Evolutionary conservation across 169 alveolate genomes (phyloP).

Genomic region (Plasmodium knowlesi): DNA sequence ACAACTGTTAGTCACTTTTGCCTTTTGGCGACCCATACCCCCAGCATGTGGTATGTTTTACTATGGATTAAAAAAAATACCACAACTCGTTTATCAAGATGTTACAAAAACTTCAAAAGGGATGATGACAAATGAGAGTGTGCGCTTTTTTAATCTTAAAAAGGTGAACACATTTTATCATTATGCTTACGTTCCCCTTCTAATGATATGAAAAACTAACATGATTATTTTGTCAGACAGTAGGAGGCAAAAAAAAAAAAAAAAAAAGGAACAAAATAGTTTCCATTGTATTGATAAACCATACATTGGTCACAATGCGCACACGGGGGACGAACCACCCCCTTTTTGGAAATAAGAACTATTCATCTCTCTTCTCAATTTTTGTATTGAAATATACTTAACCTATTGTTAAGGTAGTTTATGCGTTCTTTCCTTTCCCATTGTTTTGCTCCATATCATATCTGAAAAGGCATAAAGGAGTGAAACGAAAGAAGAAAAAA

Average conservation of each 20-base stretch:
- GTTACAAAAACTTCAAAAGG: not conserved
- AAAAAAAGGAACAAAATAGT: not conserved
- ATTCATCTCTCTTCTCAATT: not conserved
- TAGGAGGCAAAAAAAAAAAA: not conserved
- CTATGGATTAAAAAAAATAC: not conserved
- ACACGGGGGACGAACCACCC: not conserved
- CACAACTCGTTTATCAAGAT: not conserved
- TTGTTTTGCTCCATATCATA: not conserved
- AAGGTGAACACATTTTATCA: not conserved
- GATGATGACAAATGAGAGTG: not conserved
- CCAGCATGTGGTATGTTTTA: not conserved
- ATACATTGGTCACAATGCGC: not conserved
- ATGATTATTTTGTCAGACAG: not conserved
- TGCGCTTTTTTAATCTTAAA: not conserved
- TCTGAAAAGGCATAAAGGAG: not conserved
- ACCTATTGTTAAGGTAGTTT: not conserved
- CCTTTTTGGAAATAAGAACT: not conserved
- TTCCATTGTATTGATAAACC: not conserved
- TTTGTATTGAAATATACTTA: not conserved
- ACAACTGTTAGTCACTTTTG: not conserved
- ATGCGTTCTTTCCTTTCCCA: not conserved
- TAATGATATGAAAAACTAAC: not conserved
- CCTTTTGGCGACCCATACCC: not conserved
- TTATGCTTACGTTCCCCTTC: not conserved
- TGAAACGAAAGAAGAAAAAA: not conserved